Base-by-base conservation (phyloP, 106 monocot genomes). In the Alisma plantagoaquatica region DNA sequence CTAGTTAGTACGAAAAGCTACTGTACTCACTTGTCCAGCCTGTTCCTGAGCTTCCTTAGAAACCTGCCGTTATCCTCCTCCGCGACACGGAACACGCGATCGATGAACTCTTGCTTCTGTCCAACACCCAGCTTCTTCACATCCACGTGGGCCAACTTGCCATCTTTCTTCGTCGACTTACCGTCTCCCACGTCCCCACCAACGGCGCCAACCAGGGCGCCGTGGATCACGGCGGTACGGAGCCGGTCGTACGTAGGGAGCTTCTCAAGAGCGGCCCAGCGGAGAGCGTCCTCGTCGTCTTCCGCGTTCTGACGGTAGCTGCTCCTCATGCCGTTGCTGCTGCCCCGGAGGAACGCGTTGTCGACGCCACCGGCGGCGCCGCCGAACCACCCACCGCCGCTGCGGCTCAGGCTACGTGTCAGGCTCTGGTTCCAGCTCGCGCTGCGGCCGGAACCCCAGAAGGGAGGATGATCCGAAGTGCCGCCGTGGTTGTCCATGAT, bases 61-160 rank as follows among this genome's bases (percentile, higher is more conserved):
- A 87, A 81, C 28, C 57, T 58, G 19, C 65, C 77, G 50, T 87
- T 87, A 56, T 87, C 86, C 68, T 77, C 74, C 55, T 87, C 81
- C 4, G 77, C 68, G n/a, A 77, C 66, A 32, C 56, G 65, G 47
- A 87, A 71, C 22, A 81, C 66, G 44, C 72, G 51, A 29, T 87
- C 75, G 9, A 87, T 72, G 58, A 87, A 75, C 58, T 77, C 64
- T 69, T 81, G 77, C 10, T 68, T 66, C 21, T 87, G 71, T 27
- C 22, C 3, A 30, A 51, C 9, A 6, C 53, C 77, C 18, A 87
- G 68, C 31, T 51, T 74, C 22, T 65, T 59, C 19, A 87, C 75
- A 41, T 87, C 77, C 12, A 81, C 74, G 55, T 59, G 54, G 31
- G 58, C 47, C 43, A 32, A 72, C 28, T 30, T 20, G n/a, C 22